Percentiles rank a stretch among this genome's conserved stretches.
phyloP scores from a whole-genome alignment of 345 rosid species.

The Aethionema arabicum region DNA sequence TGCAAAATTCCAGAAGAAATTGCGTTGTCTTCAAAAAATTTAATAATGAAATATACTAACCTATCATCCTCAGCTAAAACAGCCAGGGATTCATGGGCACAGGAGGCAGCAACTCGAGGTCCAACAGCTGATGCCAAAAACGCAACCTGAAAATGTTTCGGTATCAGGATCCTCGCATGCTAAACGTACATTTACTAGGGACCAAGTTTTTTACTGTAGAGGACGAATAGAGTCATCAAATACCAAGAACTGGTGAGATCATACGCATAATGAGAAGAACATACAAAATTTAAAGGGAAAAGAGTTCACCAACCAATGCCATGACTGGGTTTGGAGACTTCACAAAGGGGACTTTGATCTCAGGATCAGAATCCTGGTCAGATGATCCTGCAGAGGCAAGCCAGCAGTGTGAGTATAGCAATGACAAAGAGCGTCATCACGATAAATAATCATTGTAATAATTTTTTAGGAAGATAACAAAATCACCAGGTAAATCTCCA shows the following conservation, averaged over 20 bases:
- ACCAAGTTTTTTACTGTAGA: conserved; percentile 9
- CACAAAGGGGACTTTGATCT: conserved; percentile 73
- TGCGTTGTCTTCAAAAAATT: not conserved
- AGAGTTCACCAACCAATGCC: conserved; percentile 68
- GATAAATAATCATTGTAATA: not conserved
- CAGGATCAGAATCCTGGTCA: conserved; percentile 55
- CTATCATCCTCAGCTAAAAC: conserved; percentile 69
- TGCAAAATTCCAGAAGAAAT: not conserved
- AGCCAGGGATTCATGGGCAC: conserved; percentile 94
- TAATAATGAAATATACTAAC: conserved; percentile 42
- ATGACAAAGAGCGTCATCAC: conserved; percentile 4
- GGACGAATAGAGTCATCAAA: conserved; percentile 14
- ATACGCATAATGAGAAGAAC: conserved; percentile 19
- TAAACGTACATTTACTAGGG: conserved; percentile 6
- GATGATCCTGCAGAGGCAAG: conserved; percentile 44
- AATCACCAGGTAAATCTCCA: conserved; percentile 56
- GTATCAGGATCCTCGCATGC: conserved; percentile 18
- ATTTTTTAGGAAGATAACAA: conserved; percentile 25
- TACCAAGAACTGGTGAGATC: conserved; percentile 20
- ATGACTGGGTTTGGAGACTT: conserved; percentile 91
- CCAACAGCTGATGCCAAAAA: conserved; percentile 97
- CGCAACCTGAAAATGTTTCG: conserved; percentile 61
- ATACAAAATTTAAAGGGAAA: conserved; percentile 17
- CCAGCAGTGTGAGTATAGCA: conserved; percentile 24
- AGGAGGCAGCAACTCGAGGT: conserved; percentile 97